Evolutionary conservation across 768 basidiomycete species (phyloP), one percentile per base, ranked within the genome.

Genomic region (Hirschioporus abietinus): DNA sequence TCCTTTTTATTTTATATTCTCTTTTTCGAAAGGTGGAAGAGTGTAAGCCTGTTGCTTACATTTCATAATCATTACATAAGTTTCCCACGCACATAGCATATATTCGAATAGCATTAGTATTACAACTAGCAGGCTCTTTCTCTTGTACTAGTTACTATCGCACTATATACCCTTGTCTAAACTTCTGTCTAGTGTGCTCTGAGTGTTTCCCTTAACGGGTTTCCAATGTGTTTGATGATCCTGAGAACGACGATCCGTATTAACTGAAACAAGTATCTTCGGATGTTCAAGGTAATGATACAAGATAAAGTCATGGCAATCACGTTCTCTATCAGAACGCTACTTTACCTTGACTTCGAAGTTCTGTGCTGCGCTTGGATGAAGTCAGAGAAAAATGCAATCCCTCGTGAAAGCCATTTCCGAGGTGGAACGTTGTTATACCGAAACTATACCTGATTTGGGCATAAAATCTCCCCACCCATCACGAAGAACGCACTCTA

Each of bases 241-340:
- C 60, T 61, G 60, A 61, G 60, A 61, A 61, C 60, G 60, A 35
- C 17, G 60, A 26, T 61, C 26, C 15, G 17, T 61, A 10, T 61
- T 35, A 23, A 61, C 60, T 61, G 17, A 26, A 61, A 61, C 12
- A 52, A 20, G 42, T 12, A 20, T 52, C 20, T 52, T 52, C 12
- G 12, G 12, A 52, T 52, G 12, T 6, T 20, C 42, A 20, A 20
- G 42, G 12, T 52, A 52, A 20, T 20, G 42, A 15, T 52, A 52
- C 12, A 52, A 52, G 42, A 52, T 52, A 52, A 52, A 15, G 20
- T 6, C 42, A 52, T 52, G 12, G 42, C 42, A 15, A 6, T 15
- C 42, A 10, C 20, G 1, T 52, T 12, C 20, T 52, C 42, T 52
- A 52, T 10, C 3, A 20, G 20, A 12, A 20, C 3, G 12, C 12